Evolutionary conservation across 148 eudicot genomes (phyloP).

Genomic region (Gaultheria prostrata): DNA sequence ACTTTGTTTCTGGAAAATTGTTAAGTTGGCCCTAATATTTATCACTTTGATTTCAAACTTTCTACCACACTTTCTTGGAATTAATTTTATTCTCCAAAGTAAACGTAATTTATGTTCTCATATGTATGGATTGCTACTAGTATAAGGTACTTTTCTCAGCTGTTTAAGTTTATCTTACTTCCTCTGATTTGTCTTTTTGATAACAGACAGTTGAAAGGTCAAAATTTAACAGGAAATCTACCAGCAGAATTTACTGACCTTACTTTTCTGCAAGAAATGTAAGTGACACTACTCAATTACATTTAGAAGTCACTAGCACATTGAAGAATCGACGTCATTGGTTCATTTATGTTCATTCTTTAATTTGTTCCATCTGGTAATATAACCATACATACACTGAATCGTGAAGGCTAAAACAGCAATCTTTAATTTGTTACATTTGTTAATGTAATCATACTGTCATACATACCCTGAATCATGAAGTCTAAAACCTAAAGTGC

Average conservation of each 20-base stretch:
- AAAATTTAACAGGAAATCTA: conserved; percentile 65
- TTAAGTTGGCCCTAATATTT: background rate
- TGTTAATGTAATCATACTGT: background rate
- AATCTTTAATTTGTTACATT: background rate
- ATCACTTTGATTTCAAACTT: background rate
- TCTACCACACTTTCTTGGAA: background rate
- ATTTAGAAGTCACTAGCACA: background rate
- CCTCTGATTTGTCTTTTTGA: background rate
- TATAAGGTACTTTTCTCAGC: background rate
- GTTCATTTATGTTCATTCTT: background rate
- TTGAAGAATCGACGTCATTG: background rate
- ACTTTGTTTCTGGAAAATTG: background rate
- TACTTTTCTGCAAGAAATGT: conserved; percentile 52
- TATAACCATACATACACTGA: background rate
- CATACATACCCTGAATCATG: background rate
- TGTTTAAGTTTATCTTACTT: background rate
- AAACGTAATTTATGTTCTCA: background rate
- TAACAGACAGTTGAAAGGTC: conserved; percentile 64
- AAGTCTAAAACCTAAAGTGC: background rate
- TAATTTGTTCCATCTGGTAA: background rate
- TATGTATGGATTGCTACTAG: background rate
- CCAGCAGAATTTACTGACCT: conserved; percentile 63
- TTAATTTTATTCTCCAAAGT: background rate
- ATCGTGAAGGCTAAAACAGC: background rate
- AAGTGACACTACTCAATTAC: conserved; percentile 23